Evolutionary conservation across 2,329 filamentous ascomycete species (phyloP).

Genomic region (Fusarium chaquense): DNA sequence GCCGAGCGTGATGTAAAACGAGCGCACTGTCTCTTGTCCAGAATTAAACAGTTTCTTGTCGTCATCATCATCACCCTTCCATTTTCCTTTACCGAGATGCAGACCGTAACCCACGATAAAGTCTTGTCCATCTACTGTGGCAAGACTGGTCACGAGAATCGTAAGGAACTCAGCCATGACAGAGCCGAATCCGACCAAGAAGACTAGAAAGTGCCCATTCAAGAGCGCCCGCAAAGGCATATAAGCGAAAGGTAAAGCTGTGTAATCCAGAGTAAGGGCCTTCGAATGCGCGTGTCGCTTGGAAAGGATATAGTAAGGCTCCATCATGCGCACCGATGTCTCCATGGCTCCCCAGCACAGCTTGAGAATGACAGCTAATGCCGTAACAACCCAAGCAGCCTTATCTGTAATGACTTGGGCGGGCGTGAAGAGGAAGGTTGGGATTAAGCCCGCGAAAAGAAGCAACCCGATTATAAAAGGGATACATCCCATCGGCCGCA

Average conservation of each 20-base stretch:
- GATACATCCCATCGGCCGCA: conserved; percentile 69
- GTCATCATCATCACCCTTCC: conserved; percentile 28
- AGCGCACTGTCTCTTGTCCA: conserved; percentile 70
- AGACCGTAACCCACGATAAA: conserved; percentile 59
- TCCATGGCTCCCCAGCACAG: conserved; percentile 77
- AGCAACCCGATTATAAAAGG: conserved; percentile 71
- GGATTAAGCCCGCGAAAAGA: conserved; percentile 68
- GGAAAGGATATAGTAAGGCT: conserved; percentile 79
- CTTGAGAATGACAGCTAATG: conserved; percentile 74
- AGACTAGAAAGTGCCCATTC: conserved; percentile 74
- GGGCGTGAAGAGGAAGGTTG: conserved; percentile 70
- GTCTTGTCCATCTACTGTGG: conserved; percentile 71
- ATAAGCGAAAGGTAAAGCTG: conserved; percentile 75
- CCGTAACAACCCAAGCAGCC: conserved; percentile 74
- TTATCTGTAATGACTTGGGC: conserved; percentile 68
- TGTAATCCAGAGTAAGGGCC: conserved; percentile 78
- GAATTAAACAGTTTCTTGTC: conserved; percentile 56
- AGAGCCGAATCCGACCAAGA: conserved; percentile 76
- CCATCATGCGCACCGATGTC: conserved; percentile 77
- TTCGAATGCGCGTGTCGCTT: conserved; percentile 72
- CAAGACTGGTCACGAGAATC: conserved; percentile 74
- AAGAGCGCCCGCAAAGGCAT: conserved; percentile 71
- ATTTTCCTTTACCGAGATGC: conserved; percentile 15
- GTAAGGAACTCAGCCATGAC: conserved; percentile 80
- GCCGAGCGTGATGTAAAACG: conserved; percentile 74